A percentile compares a stretch with the other conserved stretches of the same genome.
These are phyloP conservation scores for Penicillium oxalicum DNA, from an alignment of 2,329 filamentous ascomycete genomes.

Conservation along the genomic window DNA sequence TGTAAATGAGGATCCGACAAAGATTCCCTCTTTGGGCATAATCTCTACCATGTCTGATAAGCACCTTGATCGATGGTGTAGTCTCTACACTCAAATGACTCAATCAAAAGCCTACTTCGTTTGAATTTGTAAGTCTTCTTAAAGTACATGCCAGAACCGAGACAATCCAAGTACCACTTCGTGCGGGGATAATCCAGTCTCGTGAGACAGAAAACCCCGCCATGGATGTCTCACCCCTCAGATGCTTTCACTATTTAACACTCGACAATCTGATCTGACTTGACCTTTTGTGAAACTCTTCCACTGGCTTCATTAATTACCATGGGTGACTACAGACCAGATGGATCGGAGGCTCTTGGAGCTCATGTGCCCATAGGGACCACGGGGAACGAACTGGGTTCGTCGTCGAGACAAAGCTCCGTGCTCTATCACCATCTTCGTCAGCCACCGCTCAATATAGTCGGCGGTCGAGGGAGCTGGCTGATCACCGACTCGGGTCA, in stretches of 20 bases:
- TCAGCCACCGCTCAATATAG: constrained; percentile 38
- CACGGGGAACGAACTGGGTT: neutral
- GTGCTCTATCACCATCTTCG: constrained; percentile 49
- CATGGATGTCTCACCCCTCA: no score
- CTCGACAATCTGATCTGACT: neutral
- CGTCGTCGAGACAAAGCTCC: constrained; percentile 13
- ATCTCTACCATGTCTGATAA: constrained; percentile 7
- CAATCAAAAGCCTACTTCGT: neutral
- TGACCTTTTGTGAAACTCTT: neutral
- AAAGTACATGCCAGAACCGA: no score
- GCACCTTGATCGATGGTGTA: neutral
- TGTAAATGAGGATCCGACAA: constrained; percentile 19
- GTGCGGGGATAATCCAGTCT: no score
- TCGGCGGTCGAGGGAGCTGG: constrained; percentile 43
- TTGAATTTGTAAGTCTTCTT: no score
- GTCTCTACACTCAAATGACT: no score
- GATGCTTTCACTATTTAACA: no score
- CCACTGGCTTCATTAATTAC: neutral
- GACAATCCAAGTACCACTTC: no score
- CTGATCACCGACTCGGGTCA: constrained; percentile 44
- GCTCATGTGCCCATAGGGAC: neutral
- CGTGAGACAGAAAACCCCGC: no score
- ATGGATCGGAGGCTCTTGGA: neutral
- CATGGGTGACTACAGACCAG: constrained; percentile 20
- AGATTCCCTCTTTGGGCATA: constrained; percentile 20